Percentiles rank a stretch among this genome's conserved stretches.
These are phyloP conservation scores for Litchi chinensis DNA, from an alignment of 345 rosid genomes.

Conservation along the genomic window DNA sequence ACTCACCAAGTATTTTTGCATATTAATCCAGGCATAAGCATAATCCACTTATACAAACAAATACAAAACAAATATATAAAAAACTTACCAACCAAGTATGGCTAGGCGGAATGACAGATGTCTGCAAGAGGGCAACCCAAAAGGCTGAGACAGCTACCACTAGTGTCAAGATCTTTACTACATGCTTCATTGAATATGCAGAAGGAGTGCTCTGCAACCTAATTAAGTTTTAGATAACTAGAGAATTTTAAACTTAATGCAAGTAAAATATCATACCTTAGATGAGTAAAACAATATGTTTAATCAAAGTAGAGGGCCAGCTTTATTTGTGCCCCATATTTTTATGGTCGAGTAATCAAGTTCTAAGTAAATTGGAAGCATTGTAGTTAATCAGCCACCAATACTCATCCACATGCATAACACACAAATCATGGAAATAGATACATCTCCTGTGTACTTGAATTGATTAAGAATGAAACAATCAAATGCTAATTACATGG, in stretches of 20 bases:
- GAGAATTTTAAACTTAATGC: background rate
- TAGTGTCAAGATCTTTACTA: conserved; percentile 53
- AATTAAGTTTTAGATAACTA: background rate
- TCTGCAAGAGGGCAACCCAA: conserved; percentile 63
- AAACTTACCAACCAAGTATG: conserved; percentile 59
- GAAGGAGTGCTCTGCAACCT: background rate
- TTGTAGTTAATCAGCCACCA: background rate
- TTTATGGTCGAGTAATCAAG: background rate
- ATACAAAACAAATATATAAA: background rate
- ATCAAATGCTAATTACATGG: background rate
- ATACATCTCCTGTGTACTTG: conserved; percentile 2
- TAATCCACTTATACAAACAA: background rate
- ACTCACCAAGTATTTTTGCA: background rate
- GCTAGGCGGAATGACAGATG: conserved; percentile 45
- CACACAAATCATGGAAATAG: background rate
- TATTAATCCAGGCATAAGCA: background rate
- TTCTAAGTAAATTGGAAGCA: background rate
- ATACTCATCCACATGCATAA: background rate
- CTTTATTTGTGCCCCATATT: background rate
- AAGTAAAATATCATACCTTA: background rate
- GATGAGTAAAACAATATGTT: background rate
- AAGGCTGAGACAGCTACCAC: conserved; percentile 50
- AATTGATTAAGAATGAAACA: background rate
- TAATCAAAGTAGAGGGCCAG: background rate
- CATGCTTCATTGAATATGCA: conserved; percentile 52